Evolutionary conservation across 1,284 basidiomycete species (phyloP).

Genomic region (Heterobasidion annosum): DNA sequence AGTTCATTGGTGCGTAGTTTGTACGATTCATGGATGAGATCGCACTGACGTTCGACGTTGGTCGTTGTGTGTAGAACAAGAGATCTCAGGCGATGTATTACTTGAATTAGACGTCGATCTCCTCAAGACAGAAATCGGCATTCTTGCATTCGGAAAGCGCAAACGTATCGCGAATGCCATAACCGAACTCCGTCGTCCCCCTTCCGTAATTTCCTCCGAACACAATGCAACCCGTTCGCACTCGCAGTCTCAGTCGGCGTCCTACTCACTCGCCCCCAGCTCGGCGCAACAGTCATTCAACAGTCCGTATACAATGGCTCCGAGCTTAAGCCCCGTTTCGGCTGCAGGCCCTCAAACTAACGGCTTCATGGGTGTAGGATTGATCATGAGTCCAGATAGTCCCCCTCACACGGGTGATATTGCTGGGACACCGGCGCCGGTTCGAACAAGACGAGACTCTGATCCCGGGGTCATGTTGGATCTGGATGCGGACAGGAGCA

Average conservation of each 20-base stretch:
- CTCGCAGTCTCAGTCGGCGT: slow-evolving; percentile 29
- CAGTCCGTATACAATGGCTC: slow-evolving; percentile 18
- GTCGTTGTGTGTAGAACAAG: slow-evolving; percentile 63
- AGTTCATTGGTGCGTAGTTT: slow-evolving; percentile 68
- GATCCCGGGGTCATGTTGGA: background rate
- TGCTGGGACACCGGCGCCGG: too few relatives aligned
- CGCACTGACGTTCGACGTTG: too few relatives aligned
- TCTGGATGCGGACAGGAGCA: background rate
- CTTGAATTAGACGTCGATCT: slow-evolving; percentile 90
- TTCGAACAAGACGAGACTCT: too few relatives aligned
- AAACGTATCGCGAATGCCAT: slow-evolving; percentile 94
- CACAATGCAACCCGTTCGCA: slow-evolving; percentile 15
- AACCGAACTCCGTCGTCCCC: slow-evolving; percentile 72
- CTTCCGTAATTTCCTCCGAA: slow-evolving; percentile 28
- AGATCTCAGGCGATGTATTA: slow-evolving; percentile 95
- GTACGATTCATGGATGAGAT: too few relatives aligned
- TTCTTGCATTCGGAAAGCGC: slow-evolving; percentile 90
- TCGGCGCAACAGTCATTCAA: slow-evolving; percentile 27
- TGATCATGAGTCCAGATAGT: too few relatives aligned
- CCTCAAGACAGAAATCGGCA: slow-evolving; percentile 93
- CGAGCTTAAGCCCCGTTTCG: slow-evolving; percentile 7
- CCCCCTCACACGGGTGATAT: too few relatives aligned
- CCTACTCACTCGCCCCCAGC: slow-evolving; percentile 24
- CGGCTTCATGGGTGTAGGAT: too few relatives aligned
- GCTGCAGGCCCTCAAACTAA: background rate